These are phyloP conservation scores for Lenzites betulinus DNA, from an alignment of 768 basidiomycete genomes.

Conservation along the genomic window DNA sequence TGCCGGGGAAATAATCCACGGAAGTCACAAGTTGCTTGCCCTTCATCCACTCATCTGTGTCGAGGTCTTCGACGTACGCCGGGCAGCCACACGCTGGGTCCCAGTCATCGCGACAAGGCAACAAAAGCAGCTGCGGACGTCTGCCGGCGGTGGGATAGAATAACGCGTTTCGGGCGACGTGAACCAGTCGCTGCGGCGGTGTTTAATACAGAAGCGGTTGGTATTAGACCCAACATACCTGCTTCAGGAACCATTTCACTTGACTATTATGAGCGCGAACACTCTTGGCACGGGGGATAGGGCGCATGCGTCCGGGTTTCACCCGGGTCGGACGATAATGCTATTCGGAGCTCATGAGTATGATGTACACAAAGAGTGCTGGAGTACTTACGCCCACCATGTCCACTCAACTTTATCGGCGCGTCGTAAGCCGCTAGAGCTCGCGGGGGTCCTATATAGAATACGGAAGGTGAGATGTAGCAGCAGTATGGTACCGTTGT, in stretches of 20 bases:
- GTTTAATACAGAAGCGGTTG: not conserved
- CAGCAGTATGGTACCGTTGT: too few relatives aligned
- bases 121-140: not conserved
- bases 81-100: not conserved
- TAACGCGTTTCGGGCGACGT: not conserved
- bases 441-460: too few relatives aligned
- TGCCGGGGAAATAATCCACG: not conserved
- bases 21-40: not conserved
- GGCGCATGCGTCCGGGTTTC: too few relatives aligned
- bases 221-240: not conserved
- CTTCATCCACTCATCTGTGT: not conserved
- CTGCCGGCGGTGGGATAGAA: not conserved
- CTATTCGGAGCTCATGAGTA: too few relatives aligned
- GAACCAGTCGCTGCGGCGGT: not conserved
- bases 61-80: not conserved
- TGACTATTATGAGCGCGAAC: too few relatives aligned
- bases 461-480: too few relatives aligned
- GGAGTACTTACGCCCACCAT: too few relatives aligned
- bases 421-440: too few relatives aligned
- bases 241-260: not conserved
- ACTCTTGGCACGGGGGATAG: too few relatives aligned
- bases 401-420: too few relatives aligned
- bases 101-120: not conserved
- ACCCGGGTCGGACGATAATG: too few relatives aligned
- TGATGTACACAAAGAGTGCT: too few relatives aligned